Evolutionary conservation across 139 green algal species (phyloP).

Genomic region (Chlamydomonas eustigma): DNA sequence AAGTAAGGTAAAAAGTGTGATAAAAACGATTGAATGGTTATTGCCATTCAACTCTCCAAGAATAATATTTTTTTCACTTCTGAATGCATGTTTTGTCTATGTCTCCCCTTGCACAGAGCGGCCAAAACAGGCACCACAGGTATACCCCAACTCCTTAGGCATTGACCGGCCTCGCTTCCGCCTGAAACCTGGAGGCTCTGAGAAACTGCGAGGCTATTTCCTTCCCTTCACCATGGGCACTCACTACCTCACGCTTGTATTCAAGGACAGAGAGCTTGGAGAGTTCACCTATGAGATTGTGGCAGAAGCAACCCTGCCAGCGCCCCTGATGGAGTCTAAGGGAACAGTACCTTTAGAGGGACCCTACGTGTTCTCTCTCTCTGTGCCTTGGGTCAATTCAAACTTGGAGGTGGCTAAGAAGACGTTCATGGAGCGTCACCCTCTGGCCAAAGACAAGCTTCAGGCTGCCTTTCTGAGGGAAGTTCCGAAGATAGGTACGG

Average conservation of each 20-base stretch:
- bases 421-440: conserved; percentile 67
- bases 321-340: conserved; percentile 44
- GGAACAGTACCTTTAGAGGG: conserved; percentile 35
- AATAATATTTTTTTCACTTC: no score
- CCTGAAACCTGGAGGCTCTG: conserved; percentile 30
- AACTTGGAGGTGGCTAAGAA: conserved; percentile 61
- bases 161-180: conserved; percentile 49
- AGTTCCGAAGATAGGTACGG: not conserved
- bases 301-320: conserved; percentile 45
- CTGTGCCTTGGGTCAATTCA: conserved; percentile 40
- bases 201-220: conserved; percentile 46
- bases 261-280: conserved; percentile 38
- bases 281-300: conserved; percentile 67
- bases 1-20: no score
- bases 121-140: not conserved
- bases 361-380: conserved; percentile 37
- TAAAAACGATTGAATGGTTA: no score
- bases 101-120: not conserved
- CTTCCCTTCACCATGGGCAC: conserved; percentile 63
- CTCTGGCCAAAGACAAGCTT: conserved; percentile 59
- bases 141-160: conserved; percentile 60
- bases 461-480: conserved; percentile 37
- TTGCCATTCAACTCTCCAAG: no score
- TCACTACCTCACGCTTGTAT: conserved; percentile 51
- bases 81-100: not conserved